A percentile compares a stretch with the other conserved stretches of the same genome.
These are phyloP conservation scores for Corinectria fuckeliana DNA, from an alignment of 2,329 filamentous ascomycete genomes.

Conservation along the genomic window DNA sequence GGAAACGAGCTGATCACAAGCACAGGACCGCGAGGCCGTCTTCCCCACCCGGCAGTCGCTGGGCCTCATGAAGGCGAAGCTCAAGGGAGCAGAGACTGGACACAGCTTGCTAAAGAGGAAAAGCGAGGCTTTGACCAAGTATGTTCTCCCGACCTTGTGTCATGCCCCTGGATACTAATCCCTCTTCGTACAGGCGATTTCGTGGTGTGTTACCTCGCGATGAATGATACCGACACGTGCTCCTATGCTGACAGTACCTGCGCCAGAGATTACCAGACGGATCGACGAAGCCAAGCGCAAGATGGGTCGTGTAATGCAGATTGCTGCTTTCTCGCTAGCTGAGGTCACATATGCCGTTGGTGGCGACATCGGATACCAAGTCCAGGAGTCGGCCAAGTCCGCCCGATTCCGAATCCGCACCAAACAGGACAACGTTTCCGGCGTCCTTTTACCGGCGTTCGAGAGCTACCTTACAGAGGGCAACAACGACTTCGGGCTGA, in stretches of 20 bases:
- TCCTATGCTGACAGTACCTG: conserved; percentile 19
- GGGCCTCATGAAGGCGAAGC: conserved; percentile 96
- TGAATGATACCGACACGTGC: conserved; percentile 7
- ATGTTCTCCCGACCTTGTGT: conserved; percentile 41
- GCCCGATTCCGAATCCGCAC: conserved; percentile 92
- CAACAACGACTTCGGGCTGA: conserved; percentile 95
- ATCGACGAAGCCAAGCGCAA: conserved; percentile 99
- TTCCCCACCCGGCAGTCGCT: conserved; percentile 98
- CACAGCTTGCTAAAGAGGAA: conserved; percentile 97
- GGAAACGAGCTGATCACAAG: conserved; percentile 21
- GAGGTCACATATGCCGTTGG: conserved; percentile 98
- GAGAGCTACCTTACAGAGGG: conserved; percentile 90
- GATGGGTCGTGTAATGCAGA: conserved; percentile 99
- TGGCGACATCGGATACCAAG: conserved; percentile 94
- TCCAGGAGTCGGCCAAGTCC: conserved; percentile 93
- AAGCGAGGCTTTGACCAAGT: conserved; percentile 98
- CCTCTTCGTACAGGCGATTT: conserved; percentile 71
- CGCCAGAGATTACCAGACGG: conserved; percentile 86
- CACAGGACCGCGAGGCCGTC: conserved; percentile 89
- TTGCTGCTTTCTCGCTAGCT: conserved; percentile 95
- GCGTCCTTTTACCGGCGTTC: conserved; percentile 91
- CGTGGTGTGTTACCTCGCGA: conserved; percentile 64
- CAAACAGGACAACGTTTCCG: conserved; percentile 98
- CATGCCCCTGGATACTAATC: conserved; percentile 5
- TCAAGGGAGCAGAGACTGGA: conserved; percentile 90